phyloP scores from a whole-genome alignment of 2,329 filamentous ascomycete species.

The Talaromyces sp. region DNA sequence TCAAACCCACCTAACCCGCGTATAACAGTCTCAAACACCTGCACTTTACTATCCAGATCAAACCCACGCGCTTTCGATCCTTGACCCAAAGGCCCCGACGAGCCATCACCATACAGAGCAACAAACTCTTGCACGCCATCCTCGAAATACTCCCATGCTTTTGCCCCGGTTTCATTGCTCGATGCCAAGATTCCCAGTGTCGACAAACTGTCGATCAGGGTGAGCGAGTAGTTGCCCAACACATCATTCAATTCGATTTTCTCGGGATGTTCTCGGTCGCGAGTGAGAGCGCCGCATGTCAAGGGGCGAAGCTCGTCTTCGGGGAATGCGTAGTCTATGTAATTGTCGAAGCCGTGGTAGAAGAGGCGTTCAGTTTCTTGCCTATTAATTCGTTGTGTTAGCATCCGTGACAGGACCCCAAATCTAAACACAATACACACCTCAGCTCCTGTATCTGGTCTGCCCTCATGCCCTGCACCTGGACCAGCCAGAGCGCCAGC shows the following conservation, averaged over 20 bases:
- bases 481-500: slow-evolving; percentile 29
- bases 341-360: slow-evolving; percentile 94
- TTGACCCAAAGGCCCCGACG: slow-evolving; percentile 58
- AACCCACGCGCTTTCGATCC: slow-evolving; percentile 75
- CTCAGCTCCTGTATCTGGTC: slow-evolving; percentile 7
- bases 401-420: no score
- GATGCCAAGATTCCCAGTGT: slow-evolving; percentile 88
- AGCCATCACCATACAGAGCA: slow-evolving; percentile 79
- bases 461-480: slow-evolving; percentile 7
- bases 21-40: slow-evolving; percentile 98
- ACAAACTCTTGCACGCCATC: slow-evolving; percentile 70
- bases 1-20: slow-evolving; percentile 53
- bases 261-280: slow-evolving; percentile 71
- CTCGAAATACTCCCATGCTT: slow-evolving; percentile 70
- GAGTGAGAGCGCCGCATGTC: slow-evolving; percentile 74
- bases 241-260: slow-evolving; percentile 91
- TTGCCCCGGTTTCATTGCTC: slow-evolving; percentile 48
- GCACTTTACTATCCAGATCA: slow-evolving; percentile 94
- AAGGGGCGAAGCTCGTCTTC: slow-evolving; percentile 92
- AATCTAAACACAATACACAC: no score
- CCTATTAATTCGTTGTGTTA: background rate
- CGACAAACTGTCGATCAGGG: slow-evolving; percentile 88
- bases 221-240: slow-evolving; percentile 93
- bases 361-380: slow-evolving; percentile 62
- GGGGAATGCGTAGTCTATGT: slow-evolving; percentile 88